Conservation (phyloP, 495 filamentous ascomycete genomes). For the Parmelia sp. region DNA sequence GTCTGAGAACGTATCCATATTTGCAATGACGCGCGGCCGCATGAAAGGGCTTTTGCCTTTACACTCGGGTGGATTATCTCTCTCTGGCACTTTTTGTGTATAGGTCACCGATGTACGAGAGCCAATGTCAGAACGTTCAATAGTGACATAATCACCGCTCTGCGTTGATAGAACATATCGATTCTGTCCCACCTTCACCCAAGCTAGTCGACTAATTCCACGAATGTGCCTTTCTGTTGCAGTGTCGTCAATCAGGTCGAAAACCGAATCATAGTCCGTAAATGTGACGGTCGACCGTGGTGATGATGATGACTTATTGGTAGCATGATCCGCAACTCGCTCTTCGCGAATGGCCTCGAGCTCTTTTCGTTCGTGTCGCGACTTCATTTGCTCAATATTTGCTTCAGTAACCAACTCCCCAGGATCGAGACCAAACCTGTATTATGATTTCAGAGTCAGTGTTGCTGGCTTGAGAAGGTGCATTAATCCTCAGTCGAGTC, state of each 20-base stretch:
- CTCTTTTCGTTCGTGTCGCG: slow-evolving; percentile 42
- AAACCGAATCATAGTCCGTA: slow-evolving; percentile 82
- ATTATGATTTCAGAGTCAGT: background rate
- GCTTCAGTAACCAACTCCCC: slow-evolving; percentile 63
- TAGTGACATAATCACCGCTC: slow-evolving; percentile 52
- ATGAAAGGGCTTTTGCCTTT: slow-evolving; percentile 51
- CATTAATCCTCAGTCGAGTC: background rate
- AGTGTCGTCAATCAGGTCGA: slow-evolving; percentile 80
- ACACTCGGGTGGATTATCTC: slow-evolving; percentile 1
- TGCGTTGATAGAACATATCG: slow-evolving; percentile 59
- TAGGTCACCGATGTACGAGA: slow-evolving; percentile 17
- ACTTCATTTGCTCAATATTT: slow-evolving; percentile 50
- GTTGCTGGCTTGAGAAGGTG: background rate
- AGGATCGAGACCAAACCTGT: slow-evolving; percentile 77
- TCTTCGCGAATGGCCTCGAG: slow-evolving; percentile 31
- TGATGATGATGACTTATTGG: slow-evolving; percentile 14
- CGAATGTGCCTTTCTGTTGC: slow-evolving; percentile 72
- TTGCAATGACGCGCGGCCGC: slow-evolving; percentile 58
- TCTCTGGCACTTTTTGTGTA: slow-evolving; percentile 24
- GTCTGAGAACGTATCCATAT: slow-evolving; percentile 52
- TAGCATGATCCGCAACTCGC: background rate
- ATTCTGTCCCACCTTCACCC: slow-evolving; percentile 65
- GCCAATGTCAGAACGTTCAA: slow-evolving; percentile 41
- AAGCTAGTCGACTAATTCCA: slow-evolving; percentile 61
- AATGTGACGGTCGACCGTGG: slow-evolving; percentile 52